phyloP scores from a whole-genome alignment of 1,284 basidiomycete species.

The Schizopora paradoxa region DNA sequence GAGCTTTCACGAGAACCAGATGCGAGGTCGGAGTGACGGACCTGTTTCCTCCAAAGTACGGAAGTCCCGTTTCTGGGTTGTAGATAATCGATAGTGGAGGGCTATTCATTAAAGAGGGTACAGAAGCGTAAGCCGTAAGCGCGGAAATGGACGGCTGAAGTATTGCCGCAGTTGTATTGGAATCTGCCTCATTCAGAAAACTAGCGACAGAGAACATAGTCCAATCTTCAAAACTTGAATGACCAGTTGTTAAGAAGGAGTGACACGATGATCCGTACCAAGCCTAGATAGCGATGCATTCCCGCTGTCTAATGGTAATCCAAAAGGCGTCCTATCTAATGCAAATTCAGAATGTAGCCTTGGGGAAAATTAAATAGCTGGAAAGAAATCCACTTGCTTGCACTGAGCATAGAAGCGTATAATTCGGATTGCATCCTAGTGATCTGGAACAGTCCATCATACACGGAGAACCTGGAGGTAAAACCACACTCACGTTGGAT shows the following conservation, averaged over 20 bases:
- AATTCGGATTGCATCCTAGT: conserved; percentile 5
- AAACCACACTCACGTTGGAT: conserved; percentile 20
- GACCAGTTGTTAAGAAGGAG: too few relatives aligned
- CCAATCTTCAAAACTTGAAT: conserved; percentile 27
- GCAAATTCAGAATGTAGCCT: not conserved
- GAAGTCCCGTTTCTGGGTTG: conserved; percentile 3
- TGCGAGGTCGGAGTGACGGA: too few relatives aligned
- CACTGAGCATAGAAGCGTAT: conserved; percentile 4
- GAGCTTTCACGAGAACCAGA: too few relatives aligned
- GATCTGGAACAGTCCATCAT: not conserved
- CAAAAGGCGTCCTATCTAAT: not conserved
- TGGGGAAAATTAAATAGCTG: not conserved
- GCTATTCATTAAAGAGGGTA: not conserved
- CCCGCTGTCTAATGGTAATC: conserved; percentile 8
- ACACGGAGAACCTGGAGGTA: not conserved
- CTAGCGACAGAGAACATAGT: conserved; percentile 34
- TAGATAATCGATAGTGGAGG: conserved; percentile 4
- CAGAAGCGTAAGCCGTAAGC: conserved; percentile 26
- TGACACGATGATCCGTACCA: too few relatives aligned
- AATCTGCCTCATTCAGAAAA: too few relatives aligned
- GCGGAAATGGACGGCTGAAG: conserved; percentile 31
- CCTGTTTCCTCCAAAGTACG: conserved; percentile 22
- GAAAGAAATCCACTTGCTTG: not conserved
- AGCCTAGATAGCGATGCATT: not conserved
- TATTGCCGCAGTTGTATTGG: conserved; percentile 23